A percentile compares a stretch with the other conserved stretches of the same genome.
Evolutionary conservation across 371 early-diverging fungal genomes (phyloP).

Genomic region (Mortierella sp.): DNA sequence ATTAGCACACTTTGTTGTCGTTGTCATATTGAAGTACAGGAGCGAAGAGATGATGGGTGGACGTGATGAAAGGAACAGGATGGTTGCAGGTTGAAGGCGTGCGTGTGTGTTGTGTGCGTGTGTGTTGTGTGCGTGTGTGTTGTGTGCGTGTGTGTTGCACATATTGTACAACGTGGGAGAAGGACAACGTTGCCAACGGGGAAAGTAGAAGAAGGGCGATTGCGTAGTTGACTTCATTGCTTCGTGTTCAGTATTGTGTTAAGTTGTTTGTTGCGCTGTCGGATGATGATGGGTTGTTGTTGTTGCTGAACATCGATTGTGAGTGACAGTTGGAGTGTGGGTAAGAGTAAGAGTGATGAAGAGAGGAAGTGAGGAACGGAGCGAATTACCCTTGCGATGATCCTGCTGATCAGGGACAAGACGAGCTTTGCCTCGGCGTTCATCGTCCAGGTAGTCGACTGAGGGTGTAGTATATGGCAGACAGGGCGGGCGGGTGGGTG

Average conservation of each 20-base stretch:
- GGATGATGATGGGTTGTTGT: slow-evolving; percentile 2
- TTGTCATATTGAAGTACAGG: neutral
- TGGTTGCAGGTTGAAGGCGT: neutral
- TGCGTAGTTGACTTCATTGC: neutral
- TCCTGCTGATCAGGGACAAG: slow-evolving; percentile 53
- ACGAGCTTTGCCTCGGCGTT: slow-evolving; percentile 52
- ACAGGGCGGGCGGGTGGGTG: neutral
- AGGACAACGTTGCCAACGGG: neutral
- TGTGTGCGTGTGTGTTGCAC: neutral
- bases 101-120: neutral
- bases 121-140: too few species aligned
- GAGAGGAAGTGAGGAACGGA: neutral
- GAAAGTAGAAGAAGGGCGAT: neutral
- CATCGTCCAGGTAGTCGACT: slow-evolving; percentile 27
- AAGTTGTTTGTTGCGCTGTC: neutral
- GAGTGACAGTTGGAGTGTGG: neutral
- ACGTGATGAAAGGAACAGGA: slow-evolving; percentile 5
- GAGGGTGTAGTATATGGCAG: neutral
- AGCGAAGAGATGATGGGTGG: neutral
- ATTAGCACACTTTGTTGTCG: neutral
- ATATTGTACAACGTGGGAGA: slow-evolving; percentile 1
- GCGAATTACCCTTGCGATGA: slow-evolving; percentile 44
- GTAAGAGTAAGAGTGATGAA: neutral
- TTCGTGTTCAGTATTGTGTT: neutral
- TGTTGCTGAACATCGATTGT: neutral